Conservation (phyloP, 2,329 filamentous ascomycete species). For the Ceratocystis cubensis region DNA sequence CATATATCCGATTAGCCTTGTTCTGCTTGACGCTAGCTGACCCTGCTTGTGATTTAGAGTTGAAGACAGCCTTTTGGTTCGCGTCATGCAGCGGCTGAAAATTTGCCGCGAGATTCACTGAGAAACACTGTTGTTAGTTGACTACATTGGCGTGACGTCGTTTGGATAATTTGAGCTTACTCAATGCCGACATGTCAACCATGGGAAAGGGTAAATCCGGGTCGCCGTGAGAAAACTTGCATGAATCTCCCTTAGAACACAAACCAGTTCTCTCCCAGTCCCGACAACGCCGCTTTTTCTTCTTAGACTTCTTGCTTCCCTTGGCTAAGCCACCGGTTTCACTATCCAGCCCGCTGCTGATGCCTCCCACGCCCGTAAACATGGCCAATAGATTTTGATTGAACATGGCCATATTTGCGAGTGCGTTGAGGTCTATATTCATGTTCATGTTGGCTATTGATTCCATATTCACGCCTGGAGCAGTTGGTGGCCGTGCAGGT, state of each 20-base stretch:
- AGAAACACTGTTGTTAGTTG: background rate
- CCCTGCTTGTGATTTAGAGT: constrained; percentile 26
- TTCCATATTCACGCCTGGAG: background rate
- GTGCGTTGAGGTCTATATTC: constrained; percentile 15
- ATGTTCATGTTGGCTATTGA: constrained; percentile 9
- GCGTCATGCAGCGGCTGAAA: constrained; percentile 17
- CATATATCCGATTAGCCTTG: constrained; percentile 48
- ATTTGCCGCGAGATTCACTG: constrained; percentile 3
- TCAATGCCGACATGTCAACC: constrained; percentile 9
- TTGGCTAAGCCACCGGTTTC: background rate
- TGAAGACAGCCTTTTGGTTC: constrained; percentile 23
- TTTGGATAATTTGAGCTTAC: constrained; percentile 10
- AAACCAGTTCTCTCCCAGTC: constrained; percentile 13
- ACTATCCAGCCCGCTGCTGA: background rate
- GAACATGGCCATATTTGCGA: constrained; percentile 18
- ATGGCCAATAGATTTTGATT: constrained; percentile 19
- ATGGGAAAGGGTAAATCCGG: background rate
- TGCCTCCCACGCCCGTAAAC: constrained; percentile 9
- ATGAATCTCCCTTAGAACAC: constrained; percentile 15
- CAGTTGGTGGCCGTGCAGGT: background rate
- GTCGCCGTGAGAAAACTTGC: constrained; percentile 12
- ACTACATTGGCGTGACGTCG: background rate
- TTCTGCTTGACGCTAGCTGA: constrained; percentile 34
- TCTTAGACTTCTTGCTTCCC: constrained; percentile 11
- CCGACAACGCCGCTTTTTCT: constrained; percentile 16